Evolutionary conservation across 805 yeast genomes (phyloP).

Genomic region (Limtongia smithiae): DNA sequence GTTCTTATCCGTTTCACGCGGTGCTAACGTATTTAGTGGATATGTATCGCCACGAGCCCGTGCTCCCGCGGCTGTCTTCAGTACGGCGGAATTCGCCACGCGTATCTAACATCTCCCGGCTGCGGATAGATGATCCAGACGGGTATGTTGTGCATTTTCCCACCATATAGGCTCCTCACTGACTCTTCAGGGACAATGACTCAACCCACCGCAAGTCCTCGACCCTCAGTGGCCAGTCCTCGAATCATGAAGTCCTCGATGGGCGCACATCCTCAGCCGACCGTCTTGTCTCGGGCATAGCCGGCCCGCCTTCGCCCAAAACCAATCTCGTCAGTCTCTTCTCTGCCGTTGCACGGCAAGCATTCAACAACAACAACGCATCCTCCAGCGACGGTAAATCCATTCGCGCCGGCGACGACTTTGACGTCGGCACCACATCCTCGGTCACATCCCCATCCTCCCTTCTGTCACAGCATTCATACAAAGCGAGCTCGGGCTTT

Average conservation of each 20-base stretch:
- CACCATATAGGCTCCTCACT: background rate
- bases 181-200: constrained; percentile 13
- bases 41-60: constrained; percentile 1
- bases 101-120: constrained; percentile 1
- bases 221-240: constrained; percentile 20
- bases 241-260: constrained; percentile 11
- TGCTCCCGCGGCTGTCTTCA: background rate
- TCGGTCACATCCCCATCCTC: constrained; percentile 24
- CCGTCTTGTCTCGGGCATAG: background rate
- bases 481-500: background rate
- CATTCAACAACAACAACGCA: constrained; percentile 11
- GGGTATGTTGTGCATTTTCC: constrained; percentile 2
- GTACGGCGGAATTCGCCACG: constrained; percentile 4
- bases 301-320: constrained; percentile 21
- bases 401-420: constrained; percentile 8
- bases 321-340: constrained; percentile 25
- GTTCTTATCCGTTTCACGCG: background rate
- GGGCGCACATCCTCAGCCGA: constrained; percentile 7
- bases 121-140: constrained; percentile 11
- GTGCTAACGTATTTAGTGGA: constrained; percentile 1
- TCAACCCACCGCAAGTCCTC: constrained; percentile 16
- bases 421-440: constrained; percentile 8
- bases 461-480: constrained; percentile 6
- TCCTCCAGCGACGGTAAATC: constrained; percentile 10
- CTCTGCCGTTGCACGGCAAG: constrained; percentile 26